phyloP scores from a whole-genome alignment of 768 basidiomycete genomes.

The Trametopsis cervina region DNA sequence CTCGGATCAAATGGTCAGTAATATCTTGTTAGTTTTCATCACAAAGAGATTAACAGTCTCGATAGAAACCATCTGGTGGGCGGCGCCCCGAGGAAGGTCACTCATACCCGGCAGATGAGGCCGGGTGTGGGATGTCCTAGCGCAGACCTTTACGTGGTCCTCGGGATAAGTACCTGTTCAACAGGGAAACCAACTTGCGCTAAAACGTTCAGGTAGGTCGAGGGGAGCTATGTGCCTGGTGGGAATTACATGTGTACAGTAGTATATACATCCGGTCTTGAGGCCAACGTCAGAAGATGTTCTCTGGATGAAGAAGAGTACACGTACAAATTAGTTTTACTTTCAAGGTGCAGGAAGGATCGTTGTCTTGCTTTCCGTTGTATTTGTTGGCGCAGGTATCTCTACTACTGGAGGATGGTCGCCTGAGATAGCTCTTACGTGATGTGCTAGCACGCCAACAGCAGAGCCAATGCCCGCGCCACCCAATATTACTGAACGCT shows the following conservation, averaged over 20 bases:
- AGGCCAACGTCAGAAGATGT: too few species aligned
- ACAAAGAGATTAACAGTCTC: too few species aligned
- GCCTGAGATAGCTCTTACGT: constrained; percentile 45
- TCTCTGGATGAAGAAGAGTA: too few species aligned
- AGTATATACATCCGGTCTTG: too few species aligned
- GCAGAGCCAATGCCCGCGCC: constrained; percentile 64
- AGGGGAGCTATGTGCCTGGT: not conserved
- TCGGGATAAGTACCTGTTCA: constrained; percentile 6
- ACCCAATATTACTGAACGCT: constrained; percentile 55
- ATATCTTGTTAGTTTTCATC: too few species aligned
- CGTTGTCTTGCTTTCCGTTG: not conserved
- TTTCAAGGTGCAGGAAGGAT: not conserved
- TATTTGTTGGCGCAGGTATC: constrained; percentile 20
- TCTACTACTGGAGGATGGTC: constrained; percentile 38
- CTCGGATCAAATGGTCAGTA: not conserved
- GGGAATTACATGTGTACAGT: not conserved
- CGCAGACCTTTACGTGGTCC: constrained; percentile 9
- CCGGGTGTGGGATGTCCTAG: not conserved
- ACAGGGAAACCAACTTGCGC: constrained; percentile 7
- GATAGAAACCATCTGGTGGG: too few species aligned
- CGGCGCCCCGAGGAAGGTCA: not conserved
- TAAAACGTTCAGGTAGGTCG: not conserved
- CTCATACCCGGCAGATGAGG: not conserved
- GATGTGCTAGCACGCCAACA: constrained; percentile 52
- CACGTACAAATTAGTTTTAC: too few species aligned